phyloP scores from a whole-genome alignment of 176 grass and related monocot genomes.

The Cenchrus purpureus region DNA sequence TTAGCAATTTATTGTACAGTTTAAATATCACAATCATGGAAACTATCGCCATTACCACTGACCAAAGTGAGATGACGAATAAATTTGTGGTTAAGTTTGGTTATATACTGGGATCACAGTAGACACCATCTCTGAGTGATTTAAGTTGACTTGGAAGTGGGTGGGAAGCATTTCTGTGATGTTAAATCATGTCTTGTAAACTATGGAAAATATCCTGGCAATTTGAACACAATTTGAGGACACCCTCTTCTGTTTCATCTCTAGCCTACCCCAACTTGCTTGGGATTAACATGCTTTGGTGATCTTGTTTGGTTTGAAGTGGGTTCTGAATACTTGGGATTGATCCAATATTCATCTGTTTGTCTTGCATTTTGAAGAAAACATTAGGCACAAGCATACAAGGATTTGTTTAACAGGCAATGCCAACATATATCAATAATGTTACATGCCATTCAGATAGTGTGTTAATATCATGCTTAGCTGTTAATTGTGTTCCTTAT shows the following conservation, averaged over 20 bases:
- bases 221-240: background rate
- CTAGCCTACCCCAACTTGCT: background rate
- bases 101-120: background rate
- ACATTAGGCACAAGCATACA: background rate
- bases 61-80: background rate
- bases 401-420: background rate
- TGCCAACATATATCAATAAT: background rate
- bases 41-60: no score
- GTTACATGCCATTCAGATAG: conserved; percentile 10
- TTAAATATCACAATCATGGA: no score
- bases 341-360: conserved; percentile 14
- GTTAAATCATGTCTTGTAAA: background rate
- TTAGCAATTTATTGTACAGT: background rate
- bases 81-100: background rate
- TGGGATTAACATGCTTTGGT: background rate
- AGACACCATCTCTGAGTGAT: background rate
- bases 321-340: background rate
- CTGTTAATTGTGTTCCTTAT: conserved; percentile 12
- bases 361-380: background rate
- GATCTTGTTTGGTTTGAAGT: background rate
- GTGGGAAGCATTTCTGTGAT: background rate
- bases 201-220: background rate
- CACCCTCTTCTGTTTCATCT: background rate
- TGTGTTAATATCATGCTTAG: conserved; percentile 4
- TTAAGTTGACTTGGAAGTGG: background rate